Conservation (phyloP, 805 yeast genomes). For the Wickerhamomyces alni region DNA sequence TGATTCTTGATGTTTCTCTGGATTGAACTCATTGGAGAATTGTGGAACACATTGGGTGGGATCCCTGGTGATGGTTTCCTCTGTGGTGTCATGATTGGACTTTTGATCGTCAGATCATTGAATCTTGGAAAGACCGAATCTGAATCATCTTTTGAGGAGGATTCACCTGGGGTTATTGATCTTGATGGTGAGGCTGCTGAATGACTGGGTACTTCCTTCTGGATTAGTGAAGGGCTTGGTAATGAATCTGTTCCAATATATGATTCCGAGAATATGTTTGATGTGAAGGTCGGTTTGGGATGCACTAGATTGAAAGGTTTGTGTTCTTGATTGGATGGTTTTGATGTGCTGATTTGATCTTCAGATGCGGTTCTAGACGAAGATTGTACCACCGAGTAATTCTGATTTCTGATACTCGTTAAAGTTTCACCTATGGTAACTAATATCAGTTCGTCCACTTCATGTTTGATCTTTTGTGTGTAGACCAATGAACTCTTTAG, state of each 20-base stretch:
- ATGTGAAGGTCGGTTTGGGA: constrained; percentile 19
- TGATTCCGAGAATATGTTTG: constrained; percentile 33
- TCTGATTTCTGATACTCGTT: constrained; percentile 33
- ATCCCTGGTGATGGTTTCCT: constrained; percentile 21
- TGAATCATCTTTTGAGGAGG: constrained; percentile 7
- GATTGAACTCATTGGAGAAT: constrained; percentile 54
- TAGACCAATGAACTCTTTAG: constrained; percentile 70
- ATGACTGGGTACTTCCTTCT: constrained; percentile 7
- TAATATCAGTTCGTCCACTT: constrained; percentile 67
- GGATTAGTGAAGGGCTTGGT: constrained; percentile 25
- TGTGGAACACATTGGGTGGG: constrained; percentile 15
- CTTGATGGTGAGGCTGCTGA: constrained; percentile 24
- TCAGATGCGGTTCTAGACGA: background rate
- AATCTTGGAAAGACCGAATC: constrained; percentile 11
- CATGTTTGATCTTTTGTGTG: constrained; percentile 69
- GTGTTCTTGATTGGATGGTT: constrained; percentile 3
- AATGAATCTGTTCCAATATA: constrained; percentile 35
- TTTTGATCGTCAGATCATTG: constrained; percentile 23
- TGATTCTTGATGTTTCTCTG: constrained; percentile 40
- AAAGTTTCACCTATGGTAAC: constrained; percentile 60
- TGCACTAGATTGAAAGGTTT: constrained; percentile 10
- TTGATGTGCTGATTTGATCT: constrained; percentile 4
- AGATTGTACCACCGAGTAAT: constrained; percentile 8
- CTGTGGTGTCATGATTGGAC: constrained; percentile 26
- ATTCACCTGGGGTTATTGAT: constrained; percentile 43